These are phyloP conservation scores for Cyclanthera cordifolia DNA, from an alignment of 306 rosid genomes.

Conservation along the genomic window DNA sequence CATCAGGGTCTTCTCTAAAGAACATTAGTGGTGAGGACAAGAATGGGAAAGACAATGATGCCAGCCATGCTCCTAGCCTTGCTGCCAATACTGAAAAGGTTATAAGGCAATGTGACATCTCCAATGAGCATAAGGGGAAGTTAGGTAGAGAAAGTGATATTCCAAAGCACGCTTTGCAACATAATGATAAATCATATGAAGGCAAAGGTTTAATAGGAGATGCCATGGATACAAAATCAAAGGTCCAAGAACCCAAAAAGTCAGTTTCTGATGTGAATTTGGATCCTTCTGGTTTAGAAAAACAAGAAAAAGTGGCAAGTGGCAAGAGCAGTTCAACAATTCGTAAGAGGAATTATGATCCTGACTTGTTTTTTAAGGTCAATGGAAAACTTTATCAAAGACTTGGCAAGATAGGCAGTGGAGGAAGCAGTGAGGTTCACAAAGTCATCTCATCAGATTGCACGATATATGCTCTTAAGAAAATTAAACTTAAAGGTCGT, in stretches of 20 bases:
- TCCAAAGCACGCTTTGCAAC: slow-evolving; percentile 24
- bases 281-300: slow-evolving; percentile 46
- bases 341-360: slow-evolving; percentile 72
- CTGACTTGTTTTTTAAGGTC: slow-evolving; percentile 82
- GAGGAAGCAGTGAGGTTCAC: slow-evolving; percentile 99
- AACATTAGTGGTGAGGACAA: slow-evolving; percentile 24
- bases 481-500: slow-evolving; percentile 85
- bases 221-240: slow-evolving; percentile 29
- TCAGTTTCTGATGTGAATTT: slow-evolving; percentile 35
- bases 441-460: slow-evolving; percentile 96
- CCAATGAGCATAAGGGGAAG: slow-evolving; percentile 34
- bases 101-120: slow-evolving; percentile 26
- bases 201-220: slow-evolving; percentile 28
- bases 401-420: slow-evolving; percentile 97
- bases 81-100: slow-evolving; percentile 23
- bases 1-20: slow-evolving; percentile 23
- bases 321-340: slow-evolving; percentile 39
- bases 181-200: slow-evolving; percentile 27
- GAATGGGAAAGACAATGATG: slow-evolving; percentile 27
- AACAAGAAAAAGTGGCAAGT: slow-evolving; percentile 46
- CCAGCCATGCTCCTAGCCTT: slow-evolving; percentile 23
- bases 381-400: slow-evolving; percentile 94
- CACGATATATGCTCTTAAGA: slow-evolving; percentile 78
- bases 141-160: slow-evolving; percentile 25
- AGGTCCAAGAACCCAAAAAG: slow-evolving; percentile 28